Conservation (phyloP, 768 basidiomycete genomes). For the Lentinula detonsa region DNA sequence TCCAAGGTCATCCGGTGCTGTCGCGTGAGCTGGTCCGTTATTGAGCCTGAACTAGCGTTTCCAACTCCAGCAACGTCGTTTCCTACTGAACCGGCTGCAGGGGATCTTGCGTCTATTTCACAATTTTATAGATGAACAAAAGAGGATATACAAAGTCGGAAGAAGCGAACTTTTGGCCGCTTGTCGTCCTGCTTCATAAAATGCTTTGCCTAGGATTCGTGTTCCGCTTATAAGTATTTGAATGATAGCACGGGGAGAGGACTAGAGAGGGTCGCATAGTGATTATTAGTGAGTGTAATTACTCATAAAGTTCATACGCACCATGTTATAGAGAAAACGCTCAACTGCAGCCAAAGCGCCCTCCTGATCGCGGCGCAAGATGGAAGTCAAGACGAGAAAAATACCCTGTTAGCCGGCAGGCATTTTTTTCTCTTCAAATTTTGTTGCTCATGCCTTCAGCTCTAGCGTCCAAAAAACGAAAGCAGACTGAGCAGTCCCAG, state of each 20-base stretch:
- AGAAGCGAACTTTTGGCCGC: slow-evolving; percentile 76
- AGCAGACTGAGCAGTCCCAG: slow-evolving; percentile 24
- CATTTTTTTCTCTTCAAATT: neutral
- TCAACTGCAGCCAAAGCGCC: neutral
- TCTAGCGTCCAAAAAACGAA: slow-evolving; percentile 42
- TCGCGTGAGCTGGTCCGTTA: slow-evolving; percentile 76
- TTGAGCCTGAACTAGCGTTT: slow-evolving; percentile 66
- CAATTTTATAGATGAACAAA: neutral
- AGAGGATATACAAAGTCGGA: neutral
- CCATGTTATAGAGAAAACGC: neutral
- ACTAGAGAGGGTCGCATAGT: slow-evolving; percentile 32
- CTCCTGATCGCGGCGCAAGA: too few relatives aligned
- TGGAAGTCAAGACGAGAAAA: neutral
- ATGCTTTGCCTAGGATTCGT: slow-evolving; percentile 87
- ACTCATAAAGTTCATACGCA: neutral
- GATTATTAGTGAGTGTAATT: neutral
- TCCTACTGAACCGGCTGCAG: slow-evolving; percentile 65
- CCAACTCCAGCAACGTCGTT: slow-evolving; percentile 69
- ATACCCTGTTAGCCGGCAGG: neutral
- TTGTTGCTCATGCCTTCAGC: neutral
- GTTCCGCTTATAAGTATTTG: slow-evolving; percentile 75
- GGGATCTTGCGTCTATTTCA: slow-evolving; percentile 70
- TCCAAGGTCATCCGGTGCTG: slow-evolving; percentile 91
- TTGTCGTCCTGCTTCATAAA: slow-evolving; percentile 85
- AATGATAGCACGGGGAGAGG: slow-evolving; percentile 68